Base-by-base conservation (phyloP, 2,329 filamentous ascomycete genomes). In the Pseudopithomyces chartarum region DNA sequence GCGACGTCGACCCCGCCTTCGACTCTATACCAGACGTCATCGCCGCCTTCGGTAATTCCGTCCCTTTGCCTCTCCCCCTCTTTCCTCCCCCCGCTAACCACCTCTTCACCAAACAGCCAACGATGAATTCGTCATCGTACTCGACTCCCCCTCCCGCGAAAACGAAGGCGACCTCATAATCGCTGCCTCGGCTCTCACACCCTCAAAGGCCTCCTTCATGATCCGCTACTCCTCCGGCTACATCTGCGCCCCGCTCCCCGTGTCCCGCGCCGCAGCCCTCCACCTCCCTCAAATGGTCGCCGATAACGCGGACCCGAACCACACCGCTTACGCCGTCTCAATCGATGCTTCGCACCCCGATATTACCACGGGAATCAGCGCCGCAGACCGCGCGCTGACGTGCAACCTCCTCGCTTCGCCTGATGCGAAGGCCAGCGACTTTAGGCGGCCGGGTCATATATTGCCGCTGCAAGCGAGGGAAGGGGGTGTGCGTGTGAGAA, bases 161-260 rank as follows among this genome's bases (percentile, higher is more conserved):
- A 99, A 99, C 77, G 95, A 99, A 84, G 95, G 93, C 77, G 95
- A 99, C 80, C 86, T 99, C 47, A 97, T 98, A 78, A 96, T 98
- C 73, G 91, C 95, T 64, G 94, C 92, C 60, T 82, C 92, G 65
- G 85, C 90, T 69, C 81, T 97, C 62, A 97, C 94, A 8, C 84
- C 92, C 22, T 85, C 90, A 63, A 94, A 98, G 79, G 96, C 96
- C 88, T 91, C 92, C 69, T 99, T 97, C 82, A 89, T 99, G 85
- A 86, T 99, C 76, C 91, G 92, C 70, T 87, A 97, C 82, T 90
- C 90, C 43, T 86, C 91, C 3, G 95, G 95, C 73, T 87, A 94
- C 72, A 89, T 99, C 80, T 98, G 95, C 86, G 90, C 90, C 0
- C 94, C 95, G 15, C 83, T 98, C 59, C 82, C 86, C 49, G 83